Base-by-base conservation (phyloP, 2,329 filamentous ascomycete genomes). In the Exophiala lecanii-corni region DNA sequence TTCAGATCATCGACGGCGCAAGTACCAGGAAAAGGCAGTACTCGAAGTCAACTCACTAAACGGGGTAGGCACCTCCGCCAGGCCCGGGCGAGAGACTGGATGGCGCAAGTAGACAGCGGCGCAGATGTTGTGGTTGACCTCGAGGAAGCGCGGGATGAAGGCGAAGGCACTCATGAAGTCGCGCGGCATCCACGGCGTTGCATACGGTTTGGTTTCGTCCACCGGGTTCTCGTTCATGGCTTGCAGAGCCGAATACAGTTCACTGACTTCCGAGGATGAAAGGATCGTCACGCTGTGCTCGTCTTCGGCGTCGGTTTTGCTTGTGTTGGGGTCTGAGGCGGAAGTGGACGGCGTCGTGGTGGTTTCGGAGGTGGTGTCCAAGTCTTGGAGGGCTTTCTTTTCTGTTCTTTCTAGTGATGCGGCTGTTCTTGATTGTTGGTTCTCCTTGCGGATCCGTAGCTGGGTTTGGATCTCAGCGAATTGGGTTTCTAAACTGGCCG, bases 71-170 rank as follows among this genome's bases (percentile, higher is more conserved):
- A 91, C 84, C 65, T 91, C 92, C 3, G 85, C 82, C 53, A 79
- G 59, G 9, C 89, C 89, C 2, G 83, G 83, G 48, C 89, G 76
- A 18, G 88, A 92, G 32, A 97, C 91, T 0, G 92, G 92, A 70
- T 98, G 91, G 45, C 92, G 78, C 50, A 98, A 70, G 65, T 98
- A 98, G 30, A 98, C 89, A 9, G 92, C 92, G 1, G 89, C 84
- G 67, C 92, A 98, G 58, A 97, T 85, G 60, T 89, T 94, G 66
- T 94, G 92, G 73, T 97, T 96, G 57, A 98, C 92, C 70, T 98
- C 94, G 48, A 98, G 78, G 65, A 97, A 98, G 41, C 86, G 75
- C 9, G 92, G 92, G 55, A 98, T 89, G 66, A 95, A 96, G 17
- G 89, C 89, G 66, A 98, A 98, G 1, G 89, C 82, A 39, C 79